Conservation (phyloP, 805 yeast species). For the Blastobotrys chiropterorum region DNA sequence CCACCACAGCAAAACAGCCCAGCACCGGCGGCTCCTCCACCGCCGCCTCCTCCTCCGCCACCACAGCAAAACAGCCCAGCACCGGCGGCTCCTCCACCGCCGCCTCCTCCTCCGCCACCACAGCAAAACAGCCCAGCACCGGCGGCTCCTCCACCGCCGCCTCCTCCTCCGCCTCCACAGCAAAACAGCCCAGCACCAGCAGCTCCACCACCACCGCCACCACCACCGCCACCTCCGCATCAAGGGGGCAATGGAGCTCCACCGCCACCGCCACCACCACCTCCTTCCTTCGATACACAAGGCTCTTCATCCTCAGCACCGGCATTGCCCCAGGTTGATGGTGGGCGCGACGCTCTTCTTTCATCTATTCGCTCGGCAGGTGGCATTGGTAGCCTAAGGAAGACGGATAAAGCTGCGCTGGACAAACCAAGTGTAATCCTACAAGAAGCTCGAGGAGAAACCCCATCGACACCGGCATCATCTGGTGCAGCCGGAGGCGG, state of each 20-base stretch:
- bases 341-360: constrained; percentile 71
- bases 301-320: constrained; percentile 31
- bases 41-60: constrained; percentile 22
- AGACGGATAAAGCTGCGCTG: constrained; percentile 75
- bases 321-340: constrained; percentile 39
- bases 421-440: constrained; percentile 71
- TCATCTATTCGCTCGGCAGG: constrained; percentile 82
- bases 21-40: constrained; percentile 23
- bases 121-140: constrained; percentile 8
- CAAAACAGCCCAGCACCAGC: constrained; percentile 22
- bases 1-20: constrained; percentile 24
- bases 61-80: constrained; percentile 12
- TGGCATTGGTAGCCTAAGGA: constrained; percentile 61
- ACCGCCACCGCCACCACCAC: constrained; percentile 34
- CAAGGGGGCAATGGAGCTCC: constrained; percentile 30
- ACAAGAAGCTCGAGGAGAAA: constrained; percentile 66
- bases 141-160: constrained; percentile 27
- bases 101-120: constrained; percentile 26
- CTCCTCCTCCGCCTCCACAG: constrained; percentile 24
- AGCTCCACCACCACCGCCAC: constrained; percentile 19
- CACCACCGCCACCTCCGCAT: constrained; percentile 26
- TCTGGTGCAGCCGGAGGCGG: constrained; percentile 37
- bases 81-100: constrained; percentile 22
- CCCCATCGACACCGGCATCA: constrained; percentile 34
- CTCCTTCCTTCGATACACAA: constrained; percentile 34